Evolutionary conservation across 2,329 filamentous ascomycete species (phyloP).

Genomic region (Teratosphaeria zuluensis): DNA sequence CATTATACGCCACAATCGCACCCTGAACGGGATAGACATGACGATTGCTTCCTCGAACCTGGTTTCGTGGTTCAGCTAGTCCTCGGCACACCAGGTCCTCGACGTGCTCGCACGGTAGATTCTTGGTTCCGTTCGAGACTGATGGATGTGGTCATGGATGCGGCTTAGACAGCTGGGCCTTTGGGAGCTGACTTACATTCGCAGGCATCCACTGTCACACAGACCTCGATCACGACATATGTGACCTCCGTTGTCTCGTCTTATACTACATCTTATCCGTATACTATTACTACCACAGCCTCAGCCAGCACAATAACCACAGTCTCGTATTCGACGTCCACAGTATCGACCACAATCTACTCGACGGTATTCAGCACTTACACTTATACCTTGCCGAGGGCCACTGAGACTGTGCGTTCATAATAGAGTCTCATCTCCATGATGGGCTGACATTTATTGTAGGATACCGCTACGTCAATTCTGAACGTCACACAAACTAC

Average conservation of each 20-base stretch:
- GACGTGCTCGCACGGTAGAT: too few relatives aligned
- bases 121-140: too few relatives aligned
- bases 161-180: too few relatives aligned
- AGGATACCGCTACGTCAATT: neutral
- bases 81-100: too few relatives aligned
- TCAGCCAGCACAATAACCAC: neutral
- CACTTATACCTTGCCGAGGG: neutral
- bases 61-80: too few relatives aligned
- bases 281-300: neutral
- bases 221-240: neutral
- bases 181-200: neutral
- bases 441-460: neutral
- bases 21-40: too few relatives aligned
- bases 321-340: neutral
- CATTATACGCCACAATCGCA: too few relatives aligned
- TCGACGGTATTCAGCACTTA: neutral
- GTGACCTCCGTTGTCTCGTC: neutral
- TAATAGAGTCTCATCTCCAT: neutral
- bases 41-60: too few relatives aligned
- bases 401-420: neutral
- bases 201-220: neutral
- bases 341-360: neutral
- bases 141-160: too few relatives aligned
- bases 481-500: neutral
- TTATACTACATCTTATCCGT: neutral